Conservation (phyloP, 2,329 filamentous ascomycete species). For the Sporothrix brunneoviolacea region DNA sequence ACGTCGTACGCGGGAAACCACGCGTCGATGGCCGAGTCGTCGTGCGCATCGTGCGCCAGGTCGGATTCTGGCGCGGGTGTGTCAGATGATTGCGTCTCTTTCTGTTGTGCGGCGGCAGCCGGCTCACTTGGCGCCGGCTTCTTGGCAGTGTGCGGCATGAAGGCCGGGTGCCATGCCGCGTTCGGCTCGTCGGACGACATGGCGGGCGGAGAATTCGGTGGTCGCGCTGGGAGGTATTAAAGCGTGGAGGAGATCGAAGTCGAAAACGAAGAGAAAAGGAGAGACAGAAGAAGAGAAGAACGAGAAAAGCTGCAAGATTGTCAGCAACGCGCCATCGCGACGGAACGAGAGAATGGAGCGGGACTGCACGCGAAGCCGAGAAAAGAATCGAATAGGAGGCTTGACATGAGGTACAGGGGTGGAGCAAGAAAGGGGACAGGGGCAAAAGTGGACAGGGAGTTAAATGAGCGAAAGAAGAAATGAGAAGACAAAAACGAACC, state of each 20-base stretch:
- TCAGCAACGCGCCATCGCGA: slow-evolving; percentile 12
- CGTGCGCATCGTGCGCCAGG: neutral
- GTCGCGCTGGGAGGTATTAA: neutral
- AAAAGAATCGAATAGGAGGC: too few species aligned
- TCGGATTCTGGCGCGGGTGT: neutral
- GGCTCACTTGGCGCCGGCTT: neutral
- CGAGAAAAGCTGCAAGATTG: neutral
- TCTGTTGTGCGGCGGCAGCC: neutral
- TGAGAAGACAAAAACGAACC: too few species aligned
- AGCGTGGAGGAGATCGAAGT: neutral
- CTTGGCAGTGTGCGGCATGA: slow-evolving; percentile 38
- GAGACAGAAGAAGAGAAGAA: neutral
- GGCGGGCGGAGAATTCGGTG: slow-evolving; percentile 11
- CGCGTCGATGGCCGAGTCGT: slow-evolving; percentile 18
- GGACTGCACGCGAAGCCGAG: neutral
- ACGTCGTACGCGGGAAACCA: slow-evolving; percentile 29
- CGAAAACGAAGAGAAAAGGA: neutral
- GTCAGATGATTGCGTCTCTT: too few species aligned
- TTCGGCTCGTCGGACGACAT: slow-evolving; percentile 39
- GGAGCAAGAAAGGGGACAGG: slow-evolving; percentile 10
- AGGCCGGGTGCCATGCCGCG: slow-evolving; percentile 45
- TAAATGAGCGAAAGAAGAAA: slow-evolving; percentile 7
- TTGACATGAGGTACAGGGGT: too few species aligned
- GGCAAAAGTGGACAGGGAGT: slow-evolving; percentile 14
- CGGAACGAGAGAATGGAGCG: too few species aligned